A percentile compares a stretch with the other conserved stretches of the same genome.
Conservation (phyloP, 495 filamentous ascomycete genomes). For the Chaetomium fimeti region DNA sequence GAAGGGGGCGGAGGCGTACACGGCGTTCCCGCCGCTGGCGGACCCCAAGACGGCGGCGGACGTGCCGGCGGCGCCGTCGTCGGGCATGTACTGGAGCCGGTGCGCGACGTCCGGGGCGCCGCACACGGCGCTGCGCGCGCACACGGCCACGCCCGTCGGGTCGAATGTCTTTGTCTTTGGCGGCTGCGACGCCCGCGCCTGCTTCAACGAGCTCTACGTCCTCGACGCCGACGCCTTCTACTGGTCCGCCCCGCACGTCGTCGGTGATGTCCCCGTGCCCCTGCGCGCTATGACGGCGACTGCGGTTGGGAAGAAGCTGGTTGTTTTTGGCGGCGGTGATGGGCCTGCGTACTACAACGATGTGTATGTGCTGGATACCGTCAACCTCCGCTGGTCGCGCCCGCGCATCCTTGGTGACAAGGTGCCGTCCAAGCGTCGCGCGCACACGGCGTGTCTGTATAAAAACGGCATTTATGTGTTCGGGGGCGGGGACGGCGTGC, state of each 20-base stretch:
- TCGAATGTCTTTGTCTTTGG: slow-evolving; percentile 64
- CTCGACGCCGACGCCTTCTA: slow-evolving; percentile 65
- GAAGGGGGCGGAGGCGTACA: slow-evolving; percentile 40
- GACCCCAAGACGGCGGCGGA: slow-evolving; percentile 57
- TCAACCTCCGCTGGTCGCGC: slow-evolving; percentile 59
- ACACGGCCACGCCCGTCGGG: slow-evolving; percentile 61
- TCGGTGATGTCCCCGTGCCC: slow-evolving; percentile 60
- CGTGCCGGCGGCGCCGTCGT: slow-evolving; percentile 59
- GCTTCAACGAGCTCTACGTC: slow-evolving; percentile 66
- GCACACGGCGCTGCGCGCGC: slow-evolving; percentile 58
- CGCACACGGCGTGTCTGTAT: slow-evolving; percentile 65
- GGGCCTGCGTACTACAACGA: slow-evolving; percentile 68
- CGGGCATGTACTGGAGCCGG: slow-evolving; percentile 68
- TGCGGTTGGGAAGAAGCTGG: slow-evolving; percentile 62
- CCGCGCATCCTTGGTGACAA: slow-evolving; percentile 54
- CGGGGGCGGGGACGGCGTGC: slow-evolving; percentile 63
- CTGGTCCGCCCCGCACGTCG: slow-evolving; percentile 58
- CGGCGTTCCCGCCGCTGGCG: slow-evolving; percentile 54
- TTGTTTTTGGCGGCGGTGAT: slow-evolving; percentile 65
- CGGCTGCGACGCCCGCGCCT: slow-evolving; percentile 61
- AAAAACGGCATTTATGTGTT: slow-evolving; percentile 67
- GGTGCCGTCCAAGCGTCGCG: slow-evolving; percentile 55
- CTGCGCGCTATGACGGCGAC: slow-evolving; percentile 67
- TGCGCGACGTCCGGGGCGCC: slow-evolving; percentile 56
- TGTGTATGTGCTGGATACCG: slow-evolving; percentile 64